These are phyloP conservation scores for Paracorniculantispora psalliotae DNA, from an alignment of 2,329 filamentous ascomycete species.

Conservation along the genomic window DNA sequence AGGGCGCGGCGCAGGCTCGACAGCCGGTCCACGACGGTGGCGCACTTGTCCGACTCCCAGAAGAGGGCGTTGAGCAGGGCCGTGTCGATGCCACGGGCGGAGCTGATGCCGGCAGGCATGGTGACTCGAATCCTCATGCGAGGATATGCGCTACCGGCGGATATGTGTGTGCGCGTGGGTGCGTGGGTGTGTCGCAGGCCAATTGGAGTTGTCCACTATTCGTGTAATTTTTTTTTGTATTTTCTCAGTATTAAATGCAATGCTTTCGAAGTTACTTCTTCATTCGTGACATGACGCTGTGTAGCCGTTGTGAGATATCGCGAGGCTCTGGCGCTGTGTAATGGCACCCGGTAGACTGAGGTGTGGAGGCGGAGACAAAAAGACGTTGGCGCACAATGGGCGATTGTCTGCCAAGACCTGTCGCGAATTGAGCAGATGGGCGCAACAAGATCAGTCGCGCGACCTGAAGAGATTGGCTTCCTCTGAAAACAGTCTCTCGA, in stretches of 20 bases:
- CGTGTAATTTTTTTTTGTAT: neutral
- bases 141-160: neutral
- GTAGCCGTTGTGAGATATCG: neutral
- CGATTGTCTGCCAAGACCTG: neutral
- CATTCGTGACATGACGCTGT: slow-evolving; percentile 2
- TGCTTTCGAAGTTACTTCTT: no score
- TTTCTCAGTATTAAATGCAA: neutral
- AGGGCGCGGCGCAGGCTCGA: neutral
- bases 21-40: neutral
- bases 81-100: slow-evolving; percentile 1
- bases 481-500: neutral
- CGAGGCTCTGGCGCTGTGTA: neutral
- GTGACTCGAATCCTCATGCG: slow-evolving; percentile 4
- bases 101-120: neutral
- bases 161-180: no score
- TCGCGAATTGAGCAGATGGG: neutral
- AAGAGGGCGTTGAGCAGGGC: slow-evolving; percentile 3
- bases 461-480: neutral
- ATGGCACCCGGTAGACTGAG: neutral
- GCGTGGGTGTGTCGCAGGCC: neutral
- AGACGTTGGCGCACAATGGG: neutral
- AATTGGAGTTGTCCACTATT: neutral
- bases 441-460: neutral
- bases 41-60: slow-evolving; percentile 8
- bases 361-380: neutral